phyloP scores from a whole-genome alignment of 306 rosid genomes.

The Mimosa bimucronata region DNA sequence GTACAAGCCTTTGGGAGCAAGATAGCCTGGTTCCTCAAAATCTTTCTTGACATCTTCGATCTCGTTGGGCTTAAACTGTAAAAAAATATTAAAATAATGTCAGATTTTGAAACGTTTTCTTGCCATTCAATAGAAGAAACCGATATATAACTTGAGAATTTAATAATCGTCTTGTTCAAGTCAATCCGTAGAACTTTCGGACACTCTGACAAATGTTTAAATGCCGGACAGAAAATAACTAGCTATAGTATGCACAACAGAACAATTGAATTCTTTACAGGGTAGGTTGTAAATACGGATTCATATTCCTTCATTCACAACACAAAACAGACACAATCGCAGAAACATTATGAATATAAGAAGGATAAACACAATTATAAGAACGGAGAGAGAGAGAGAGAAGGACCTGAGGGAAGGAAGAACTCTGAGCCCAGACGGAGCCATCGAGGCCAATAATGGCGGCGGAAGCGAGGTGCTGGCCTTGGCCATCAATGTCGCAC shows the following conservation, averaged over 20 bases:
- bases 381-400: not conserved
- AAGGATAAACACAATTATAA: no score
- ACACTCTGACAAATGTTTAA: not conserved
- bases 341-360: not conserved
- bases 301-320: not conserved
- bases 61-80: constrained; percentile 70
- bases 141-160: not conserved
- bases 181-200: not conserved
- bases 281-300: not conserved
- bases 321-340: not conserved
- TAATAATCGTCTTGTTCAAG: not conserved
- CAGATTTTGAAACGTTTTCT: not conserved
- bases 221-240: not conserved
- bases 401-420: constrained; percentile 76
- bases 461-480: constrained; percentile 76
- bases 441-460: constrained; percentile 90
- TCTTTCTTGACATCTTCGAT: constrained; percentile 68
- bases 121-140: not conserved
- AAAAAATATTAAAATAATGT: not conserved
- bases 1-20: constrained; percentile 94
- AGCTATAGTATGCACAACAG: not conserved
- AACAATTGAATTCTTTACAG: not conserved
- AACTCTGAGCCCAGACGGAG: constrained; percentile 92
- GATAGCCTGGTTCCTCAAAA: constrained; percentile 91
- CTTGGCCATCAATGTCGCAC: constrained; percentile 91